Percentiles rank a stretch among this genome's conserved stretches.
phyloP scores from a whole-genome alignment of 2,329 filamentous ascomycete genomes.

The Aspergillus ustus region DNA sequence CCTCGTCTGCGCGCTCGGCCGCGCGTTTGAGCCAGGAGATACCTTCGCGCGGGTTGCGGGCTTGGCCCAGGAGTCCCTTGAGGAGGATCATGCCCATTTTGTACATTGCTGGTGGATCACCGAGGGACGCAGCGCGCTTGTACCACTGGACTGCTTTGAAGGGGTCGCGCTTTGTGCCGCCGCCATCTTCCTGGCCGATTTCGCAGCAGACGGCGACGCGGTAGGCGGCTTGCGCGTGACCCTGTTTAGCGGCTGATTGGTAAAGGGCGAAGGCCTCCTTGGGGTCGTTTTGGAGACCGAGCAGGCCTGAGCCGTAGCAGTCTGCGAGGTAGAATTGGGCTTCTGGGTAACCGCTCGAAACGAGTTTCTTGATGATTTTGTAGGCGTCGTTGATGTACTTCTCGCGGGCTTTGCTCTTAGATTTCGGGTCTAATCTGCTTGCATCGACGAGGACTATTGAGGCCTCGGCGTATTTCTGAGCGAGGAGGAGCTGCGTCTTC shows the following conservation, averaged over 20 bases:
- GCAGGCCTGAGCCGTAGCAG: conserved; percentile 78
- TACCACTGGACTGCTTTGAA: conserved; percentile 98
- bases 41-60: conserved; percentile 79
- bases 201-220: conserved; percentile 97
- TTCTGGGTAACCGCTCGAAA: conserved; percentile 72
- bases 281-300: conserved; percentile 79
- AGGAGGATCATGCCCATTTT: conserved; percentile 96
- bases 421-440: conserved; percentile 69
- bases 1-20: conserved; percentile 80
- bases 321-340: conserved; percentile 96
- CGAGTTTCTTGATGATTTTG: conserved; percentile 89
- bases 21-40: conserved; percentile 92
- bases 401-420: conserved; percentile 70
- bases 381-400: conserved; percentile 83
- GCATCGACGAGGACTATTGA: conserved; percentile 77
- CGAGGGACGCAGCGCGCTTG: conserved; percentile 84
- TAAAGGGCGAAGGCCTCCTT: conserved; percentile 95
- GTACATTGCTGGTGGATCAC: conserved; percentile 95
- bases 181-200: conserved; percentile 90
- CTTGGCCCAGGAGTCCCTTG: conserved; percentile 90
- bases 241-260: conserved; percentile 87
- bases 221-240: conserved; percentile 86
- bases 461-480: conserved; percentile 85
- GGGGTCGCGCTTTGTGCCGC: conserved; percentile 87
- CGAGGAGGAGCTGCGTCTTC: conserved; percentile 71